phyloP scores from a whole-genome alignment of 805 yeast species.

The Suhomyces prunicola region DNA sequence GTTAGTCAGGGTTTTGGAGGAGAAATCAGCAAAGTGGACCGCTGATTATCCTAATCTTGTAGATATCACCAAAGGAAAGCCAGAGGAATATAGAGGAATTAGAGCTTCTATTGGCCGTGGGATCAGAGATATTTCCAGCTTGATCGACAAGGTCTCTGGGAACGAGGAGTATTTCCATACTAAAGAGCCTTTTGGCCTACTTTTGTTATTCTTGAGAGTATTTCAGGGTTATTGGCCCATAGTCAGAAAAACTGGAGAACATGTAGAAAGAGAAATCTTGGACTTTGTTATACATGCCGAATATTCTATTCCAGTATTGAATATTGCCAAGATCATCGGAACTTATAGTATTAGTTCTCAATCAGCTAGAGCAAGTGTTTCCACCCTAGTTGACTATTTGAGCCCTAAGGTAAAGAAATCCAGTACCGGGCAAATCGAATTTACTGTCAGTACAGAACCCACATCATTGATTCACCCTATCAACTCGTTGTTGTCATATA shows the following conservation, averaged over 20 bases:
- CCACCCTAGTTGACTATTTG: slow-evolving; percentile 25
- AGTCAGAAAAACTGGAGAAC: slow-evolving; percentile 62
- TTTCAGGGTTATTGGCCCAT: slow-evolving; percentile 60
- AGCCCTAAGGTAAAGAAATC: slow-evolving; percentile 17
- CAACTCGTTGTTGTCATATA: slow-evolving; percentile 50
- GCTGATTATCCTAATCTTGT: slow-evolving; percentile 30
- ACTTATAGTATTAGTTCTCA: background rate
- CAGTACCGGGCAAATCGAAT: slow-evolving; percentile 31
- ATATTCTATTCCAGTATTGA: slow-evolving; percentile 43
- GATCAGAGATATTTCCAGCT: slow-evolving; percentile 25
- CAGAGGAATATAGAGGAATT: slow-evolving; percentile 19
- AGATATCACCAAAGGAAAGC: slow-evolving; percentile 15
- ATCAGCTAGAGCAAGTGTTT: background rate
- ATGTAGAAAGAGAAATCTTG: slow-evolving; percentile 56
- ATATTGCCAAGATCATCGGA: slow-evolving; percentile 37
- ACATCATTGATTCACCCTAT: slow-evolving; percentile 61
- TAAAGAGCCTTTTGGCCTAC: slow-evolving; percentile 25
- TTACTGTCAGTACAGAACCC: slow-evolving; percentile 46
- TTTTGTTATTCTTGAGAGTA: slow-evolving; percentile 46
- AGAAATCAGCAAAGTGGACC: slow-evolving; percentile 34
- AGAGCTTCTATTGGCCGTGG: slow-evolving; percentile 31
- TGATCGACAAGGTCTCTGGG: slow-evolving; percentile 8
- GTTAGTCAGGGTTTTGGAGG: slow-evolving; percentile 40
- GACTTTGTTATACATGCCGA: slow-evolving; percentile 51
- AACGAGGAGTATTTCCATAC: background rate